A percentile compares a stretch with the other conserved stretches of the same genome.
phyloP scores from a whole-genome alignment of 164 flowering plant species.

The Taxillus chinensis region DNA sequence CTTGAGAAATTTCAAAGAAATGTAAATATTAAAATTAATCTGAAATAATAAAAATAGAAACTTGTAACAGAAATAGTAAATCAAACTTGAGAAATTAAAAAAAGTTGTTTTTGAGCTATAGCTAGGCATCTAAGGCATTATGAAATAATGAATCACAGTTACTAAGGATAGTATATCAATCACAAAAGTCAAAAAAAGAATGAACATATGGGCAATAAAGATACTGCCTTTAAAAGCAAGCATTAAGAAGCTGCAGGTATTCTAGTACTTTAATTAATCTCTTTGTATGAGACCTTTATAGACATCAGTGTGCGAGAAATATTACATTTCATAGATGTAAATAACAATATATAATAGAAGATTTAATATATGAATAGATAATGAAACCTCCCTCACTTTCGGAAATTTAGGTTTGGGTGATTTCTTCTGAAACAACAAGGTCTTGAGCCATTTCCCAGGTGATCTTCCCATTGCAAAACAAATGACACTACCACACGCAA shows the following conservation, averaged over 20 bases:
- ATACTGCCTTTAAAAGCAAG: no score
- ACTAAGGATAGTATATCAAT: no score
- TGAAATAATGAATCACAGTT: no score
- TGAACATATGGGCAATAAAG: no score
- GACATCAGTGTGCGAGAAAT: not conserved
- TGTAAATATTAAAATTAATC: not conserved
- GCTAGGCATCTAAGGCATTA: no score
- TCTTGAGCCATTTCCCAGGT: slow-evolving; percentile 85
- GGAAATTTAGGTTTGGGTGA: slow-evolving; percentile 40
- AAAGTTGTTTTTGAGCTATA: no score
- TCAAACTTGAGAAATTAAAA: no score
- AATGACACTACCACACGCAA: not conserved
- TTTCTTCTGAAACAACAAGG: slow-evolving; percentile 78
- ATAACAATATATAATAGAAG: not conserved
- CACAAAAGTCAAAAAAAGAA: no score
- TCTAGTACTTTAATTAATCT: no score
- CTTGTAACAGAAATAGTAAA: not conserved
- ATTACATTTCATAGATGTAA: not conserved
- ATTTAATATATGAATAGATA: not conserved
- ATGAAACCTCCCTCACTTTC: slow-evolving; percentile 43
- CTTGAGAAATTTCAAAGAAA: not conserved
- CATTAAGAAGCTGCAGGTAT: no score
- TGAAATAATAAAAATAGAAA: not conserved
- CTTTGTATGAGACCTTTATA: no score
- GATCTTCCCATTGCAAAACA: slow-evolving; percentile 60